Conservation (phyloP, 495 filamentous ascomycete genomes). For the Aspergillus haitiensis region DNA sequence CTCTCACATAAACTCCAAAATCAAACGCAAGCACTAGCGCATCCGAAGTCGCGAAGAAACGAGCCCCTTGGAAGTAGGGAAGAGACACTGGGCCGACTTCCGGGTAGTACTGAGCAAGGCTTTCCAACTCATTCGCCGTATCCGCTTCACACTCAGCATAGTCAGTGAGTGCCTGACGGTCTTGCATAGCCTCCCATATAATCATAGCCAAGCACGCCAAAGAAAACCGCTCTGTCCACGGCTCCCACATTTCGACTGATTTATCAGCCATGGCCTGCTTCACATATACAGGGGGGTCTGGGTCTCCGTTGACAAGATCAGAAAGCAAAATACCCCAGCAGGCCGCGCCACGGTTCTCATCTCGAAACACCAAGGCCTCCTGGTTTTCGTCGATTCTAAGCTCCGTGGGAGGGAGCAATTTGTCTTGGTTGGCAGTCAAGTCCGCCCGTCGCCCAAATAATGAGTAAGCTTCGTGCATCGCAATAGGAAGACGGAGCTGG, state of each 20-base stretch:
- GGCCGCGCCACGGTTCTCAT: not conserved
- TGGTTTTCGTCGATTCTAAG: not conserved
- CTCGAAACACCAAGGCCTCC: conserved; percentile 1
- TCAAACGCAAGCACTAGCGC: not conserved
- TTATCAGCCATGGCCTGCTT: not conserved
- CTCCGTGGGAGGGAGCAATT: not conserved
- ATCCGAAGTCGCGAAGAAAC: not conserved
- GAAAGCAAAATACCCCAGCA: not conserved
- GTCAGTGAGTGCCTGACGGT: not conserved
- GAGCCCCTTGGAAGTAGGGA: not conserved
- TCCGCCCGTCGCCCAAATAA: not conserved
- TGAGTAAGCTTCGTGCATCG: conserved; percentile 2
- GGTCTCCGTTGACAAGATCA: not conserved
- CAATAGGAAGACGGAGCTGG: not conserved
- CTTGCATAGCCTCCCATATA: not conserved
- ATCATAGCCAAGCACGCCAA: not conserved
- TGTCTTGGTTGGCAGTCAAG: not conserved
- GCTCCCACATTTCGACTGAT: not conserved
- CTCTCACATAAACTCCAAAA: not conserved
- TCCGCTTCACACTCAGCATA: not conserved
- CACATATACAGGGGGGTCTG: not conserved
- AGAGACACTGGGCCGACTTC: not conserved
- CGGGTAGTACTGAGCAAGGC: not conserved
- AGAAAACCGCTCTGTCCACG: not conserved
- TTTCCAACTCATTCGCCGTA: not conserved